Evolutionary conservation across 2,329 filamentous ascomycete genomes (phyloP), one percentile per base, ranked within the genome.

Genomic region (Aspergillus hortae): DNA sequence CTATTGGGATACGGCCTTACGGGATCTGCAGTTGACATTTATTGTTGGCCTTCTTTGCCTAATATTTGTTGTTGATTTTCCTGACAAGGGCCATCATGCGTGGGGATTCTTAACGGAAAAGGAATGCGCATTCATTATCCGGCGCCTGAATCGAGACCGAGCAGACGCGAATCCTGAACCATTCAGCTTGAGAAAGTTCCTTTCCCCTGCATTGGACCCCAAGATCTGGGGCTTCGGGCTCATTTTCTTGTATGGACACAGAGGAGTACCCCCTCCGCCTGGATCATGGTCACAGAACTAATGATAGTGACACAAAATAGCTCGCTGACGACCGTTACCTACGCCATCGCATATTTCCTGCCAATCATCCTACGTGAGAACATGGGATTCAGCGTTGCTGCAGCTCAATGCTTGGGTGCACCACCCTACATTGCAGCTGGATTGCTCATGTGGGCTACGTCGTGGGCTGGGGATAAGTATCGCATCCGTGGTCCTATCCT

Each of bases 341-440:
- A 94, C 66, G 84, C 88, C 0, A 80, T 94, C 6, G 86, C 88
- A 1, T 92, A 88, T 68, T 92, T 92, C 64, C 72, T 92, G 4
- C 88, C 89, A 11, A 82, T 92, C 62, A 89, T 94, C 61, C 81
- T 95, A 6, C 63, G 65, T 11, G 57, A 70, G 25, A 78, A 78
- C 30, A 81, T 92, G 75, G 80, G 82, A 12, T 91, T 89, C 74
- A 74, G 69, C 43, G 40, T 85, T 7, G 84, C 78, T 11, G 75
- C 74, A 44, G 76, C 86, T 0, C 87, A 90, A 69, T 88, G 86
- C 64, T 81, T 91, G 4, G 79, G 86, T 4, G 86, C 88, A 0
- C 86, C 86, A 0, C 86, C 86, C 1, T 89, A 85, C 63, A 80
- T 74, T 25, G 80, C 88, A 53, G 83, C 84, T 10, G 84, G 81